Conservation (phyloP, 2,329 filamentous ascomycete species). For the Pseudogymnoascus sp. region DNA sequence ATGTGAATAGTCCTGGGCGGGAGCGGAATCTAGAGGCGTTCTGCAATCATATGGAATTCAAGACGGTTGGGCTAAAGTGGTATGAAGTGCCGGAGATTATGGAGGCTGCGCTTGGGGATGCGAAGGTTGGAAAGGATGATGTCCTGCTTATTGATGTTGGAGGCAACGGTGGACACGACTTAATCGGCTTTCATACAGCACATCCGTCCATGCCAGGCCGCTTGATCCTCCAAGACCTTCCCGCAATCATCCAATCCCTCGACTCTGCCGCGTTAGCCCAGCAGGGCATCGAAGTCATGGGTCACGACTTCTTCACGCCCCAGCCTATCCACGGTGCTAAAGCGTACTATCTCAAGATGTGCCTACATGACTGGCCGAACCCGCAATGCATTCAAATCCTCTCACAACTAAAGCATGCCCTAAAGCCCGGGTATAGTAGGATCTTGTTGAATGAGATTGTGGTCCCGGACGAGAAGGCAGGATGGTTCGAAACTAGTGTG, state of each 20-base stretch:
- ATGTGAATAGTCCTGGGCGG: constrained; percentile 2
- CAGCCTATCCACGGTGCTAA: constrained; percentile 28
- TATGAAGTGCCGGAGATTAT: constrained; percentile 9
- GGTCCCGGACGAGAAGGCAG: constrained; percentile 12
- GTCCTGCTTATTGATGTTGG: constrained; percentile 14
- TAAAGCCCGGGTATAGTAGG: constrained; percentile 24
- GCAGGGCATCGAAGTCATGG: constrained; percentile 22
- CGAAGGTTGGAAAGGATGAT: neutral
- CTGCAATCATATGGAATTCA: constrained; percentile 8
- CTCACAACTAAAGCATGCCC: constrained; percentile 15
- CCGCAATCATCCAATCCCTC: neutral
- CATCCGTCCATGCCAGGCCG: neutral
- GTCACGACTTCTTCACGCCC: constrained; percentile 29
- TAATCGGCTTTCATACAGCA: constrained; percentile 4
- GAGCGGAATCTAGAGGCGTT: constrained; percentile 5
- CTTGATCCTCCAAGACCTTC: constrained; percentile 14
- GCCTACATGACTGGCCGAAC: constrained; percentile 38
- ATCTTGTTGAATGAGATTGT: constrained; percentile 18
- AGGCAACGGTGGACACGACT: constrained; percentile 13
- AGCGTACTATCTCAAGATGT: constrained; percentile 29
- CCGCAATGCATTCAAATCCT: constrained; percentile 29
- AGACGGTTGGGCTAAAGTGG: constrained; percentile 9
- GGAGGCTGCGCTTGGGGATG: constrained; percentile 4
- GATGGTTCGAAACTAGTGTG: constrained; percentile 4
- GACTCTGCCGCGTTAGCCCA: neutral